Evolutionary conservation across 2,329 filamentous ascomycete genomes (phyloP).

Genomic region (Arthrinium phaeospermum): DNA sequence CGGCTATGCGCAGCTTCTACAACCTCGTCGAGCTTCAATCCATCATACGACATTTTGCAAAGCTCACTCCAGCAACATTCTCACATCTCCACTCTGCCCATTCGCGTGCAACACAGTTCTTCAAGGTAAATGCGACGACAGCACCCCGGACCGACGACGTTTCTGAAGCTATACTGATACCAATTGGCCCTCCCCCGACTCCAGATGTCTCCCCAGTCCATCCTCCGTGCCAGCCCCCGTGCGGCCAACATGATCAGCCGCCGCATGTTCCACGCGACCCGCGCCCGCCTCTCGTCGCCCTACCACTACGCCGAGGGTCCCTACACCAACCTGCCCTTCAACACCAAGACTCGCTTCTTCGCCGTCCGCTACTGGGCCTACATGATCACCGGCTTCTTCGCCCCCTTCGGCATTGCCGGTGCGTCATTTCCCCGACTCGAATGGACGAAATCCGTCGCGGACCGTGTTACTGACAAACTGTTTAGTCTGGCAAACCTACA

Average conservation of each 20-base stretch:
- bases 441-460: background rate
- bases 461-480: constrained; percentile 28
- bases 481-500: constrained; percentile 58
- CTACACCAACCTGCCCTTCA: constrained; percentile 95
- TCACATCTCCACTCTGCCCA: constrained; percentile 21
- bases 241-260: constrained; percentile 76
- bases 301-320: constrained; percentile 99
- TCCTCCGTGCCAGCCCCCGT: constrained; percentile 61
- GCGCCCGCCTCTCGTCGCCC: constrained; percentile 81
- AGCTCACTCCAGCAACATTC: constrained; percentile 18
- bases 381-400: constrained; percentile 60
- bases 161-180: constrained; percentile 30
- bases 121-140: background rate
- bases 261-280: constrained; percentile 93
- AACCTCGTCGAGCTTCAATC: constrained; percentile 13
- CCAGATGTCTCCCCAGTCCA: constrained; percentile 81
- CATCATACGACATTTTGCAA: constrained; percentile 11
- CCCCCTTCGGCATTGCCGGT: constrained; percentile 69
- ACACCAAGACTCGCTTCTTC: constrained; percentile 90
- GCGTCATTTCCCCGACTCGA: constrained; percentile 43
- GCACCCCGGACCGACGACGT: background rate
- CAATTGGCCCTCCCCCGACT: constrained; percentile 44
- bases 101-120: constrained; percentile 29
- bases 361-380: constrained; percentile 81
- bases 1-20: constrained; percentile 10